Conservation (phyloP, 495 filamentous ascomycete species). For the Podospora comata region DNA sequence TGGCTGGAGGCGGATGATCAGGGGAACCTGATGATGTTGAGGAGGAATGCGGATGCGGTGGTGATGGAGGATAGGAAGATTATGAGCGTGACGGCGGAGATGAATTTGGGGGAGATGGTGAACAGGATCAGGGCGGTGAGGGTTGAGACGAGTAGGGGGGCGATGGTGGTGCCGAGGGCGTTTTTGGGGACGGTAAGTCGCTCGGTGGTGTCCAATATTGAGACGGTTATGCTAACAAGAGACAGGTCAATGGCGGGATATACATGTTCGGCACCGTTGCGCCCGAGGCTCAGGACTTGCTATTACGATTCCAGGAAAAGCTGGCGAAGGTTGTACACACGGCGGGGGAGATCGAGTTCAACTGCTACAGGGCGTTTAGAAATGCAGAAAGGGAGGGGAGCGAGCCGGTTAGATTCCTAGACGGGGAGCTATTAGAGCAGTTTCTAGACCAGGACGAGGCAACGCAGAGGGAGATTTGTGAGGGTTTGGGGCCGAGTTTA, state of each 20-base stretch:
- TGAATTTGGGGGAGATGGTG: constrained; percentile 86
- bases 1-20: constrained; percentile 81
- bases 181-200: constrained; percentile 81
- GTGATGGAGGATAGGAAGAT: constrained; percentile 67
- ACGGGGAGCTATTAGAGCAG: constrained; percentile 84
- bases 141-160: constrained; percentile 57
- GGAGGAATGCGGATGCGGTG: constrained; percentile 66
- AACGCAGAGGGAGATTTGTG: constrained; percentile 63
- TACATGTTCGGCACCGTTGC: constrained; percentile 82
- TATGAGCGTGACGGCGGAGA: constrained; percentile 73
- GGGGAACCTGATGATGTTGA: constrained; percentile 79
- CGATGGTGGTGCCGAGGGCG: constrained; percentile 72
- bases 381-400: constrained; percentile 65
- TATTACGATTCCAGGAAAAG: constrained; percentile 76
- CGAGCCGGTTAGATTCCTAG: constrained; percentile 83
- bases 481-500: constrained; percentile 59
- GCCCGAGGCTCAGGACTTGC: constrained; percentile 64
- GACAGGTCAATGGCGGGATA: constrained; percentile 82
- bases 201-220: background rate
- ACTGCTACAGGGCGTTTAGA: constrained; percentile 72
- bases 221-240: constrained; percentile 27
- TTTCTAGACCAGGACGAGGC: constrained; percentile 69
- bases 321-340: constrained; percentile 61
- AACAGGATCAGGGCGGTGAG: constrained; percentile 65
- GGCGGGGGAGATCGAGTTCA: constrained; percentile 69